A percentile compares a stretch with the other conserved stretches of the same genome.
Evolutionary conservation across 345 rosid genomes (phyloP).

Genomic region (Populus deltoides): DNA sequence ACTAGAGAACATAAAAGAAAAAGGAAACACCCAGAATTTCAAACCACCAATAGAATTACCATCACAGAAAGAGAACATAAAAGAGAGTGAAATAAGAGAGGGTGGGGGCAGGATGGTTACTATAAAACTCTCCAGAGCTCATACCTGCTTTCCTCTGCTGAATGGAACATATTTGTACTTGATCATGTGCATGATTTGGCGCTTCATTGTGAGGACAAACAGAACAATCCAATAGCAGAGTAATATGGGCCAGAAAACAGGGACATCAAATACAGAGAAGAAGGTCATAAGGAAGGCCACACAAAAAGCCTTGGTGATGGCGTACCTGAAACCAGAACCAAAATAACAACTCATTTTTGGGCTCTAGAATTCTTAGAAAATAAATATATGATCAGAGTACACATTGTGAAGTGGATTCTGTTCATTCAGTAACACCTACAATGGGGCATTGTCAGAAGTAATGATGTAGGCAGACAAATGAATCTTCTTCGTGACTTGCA

Average conservation of each 20-base stretch:
- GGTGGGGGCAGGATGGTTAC: background rate
- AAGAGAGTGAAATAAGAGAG: background rate
- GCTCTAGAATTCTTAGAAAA: background rate
- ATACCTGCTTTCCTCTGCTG: constrained; percentile 54
- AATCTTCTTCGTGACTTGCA: background rate
- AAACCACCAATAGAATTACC: background rate
- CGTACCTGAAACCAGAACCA: constrained; percentile 43
- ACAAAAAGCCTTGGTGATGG: constrained; percentile 67
- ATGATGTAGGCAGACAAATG: background rate
- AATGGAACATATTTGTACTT: constrained; percentile 66
- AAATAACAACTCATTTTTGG: background rate
- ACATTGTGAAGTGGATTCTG: background rate
- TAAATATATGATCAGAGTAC: background rate
- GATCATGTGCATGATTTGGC: constrained; percentile 62
- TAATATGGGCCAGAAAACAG: constrained; percentile 86
- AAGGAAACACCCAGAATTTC: background rate
- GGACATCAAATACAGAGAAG: constrained; percentile 70
- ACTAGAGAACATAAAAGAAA: background rate
- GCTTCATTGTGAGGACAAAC: constrained; percentile 68
- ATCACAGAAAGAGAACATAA: background rate
- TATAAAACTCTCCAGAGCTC: background rate
- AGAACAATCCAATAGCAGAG: constrained; percentile 73
- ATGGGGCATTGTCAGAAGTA: background rate
- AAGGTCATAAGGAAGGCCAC: constrained; percentile 76
- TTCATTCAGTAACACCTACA: background rate